phyloP scores from a whole-genome alignment of 805 yeast species.

The Ogataea salicorniae region DNA sequence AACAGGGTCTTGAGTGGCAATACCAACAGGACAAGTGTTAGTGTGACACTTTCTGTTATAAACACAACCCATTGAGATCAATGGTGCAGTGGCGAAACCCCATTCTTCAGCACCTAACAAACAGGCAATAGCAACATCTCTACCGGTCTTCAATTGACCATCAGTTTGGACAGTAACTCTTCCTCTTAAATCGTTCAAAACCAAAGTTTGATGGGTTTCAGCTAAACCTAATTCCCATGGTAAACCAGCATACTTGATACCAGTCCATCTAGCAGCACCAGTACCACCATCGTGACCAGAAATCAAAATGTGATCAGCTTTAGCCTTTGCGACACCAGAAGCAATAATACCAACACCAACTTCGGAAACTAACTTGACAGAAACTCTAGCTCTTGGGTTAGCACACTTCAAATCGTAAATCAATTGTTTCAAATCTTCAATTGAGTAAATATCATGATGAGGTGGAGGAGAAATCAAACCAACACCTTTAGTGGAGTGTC shows the following conservation, averaged over 20 bases:
- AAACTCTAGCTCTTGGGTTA: slow-evolving; percentile 94
- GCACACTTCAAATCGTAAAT: slow-evolving; percentile 95
- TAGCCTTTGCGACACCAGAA: slow-evolving; percentile 98
- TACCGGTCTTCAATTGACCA: slow-evolving; percentile 95
- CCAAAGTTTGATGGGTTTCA: slow-evolving; percentile 96
- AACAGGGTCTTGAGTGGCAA: slow-evolving; percentile 97
- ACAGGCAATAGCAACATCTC: slow-evolving; percentile 95
- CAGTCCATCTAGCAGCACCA: slow-evolving; percentile 98
- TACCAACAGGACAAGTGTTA: slow-evolving; percentile 96
- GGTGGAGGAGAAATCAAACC: slow-evolving; percentile 98
- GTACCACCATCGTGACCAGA: slow-evolving; percentile 99
- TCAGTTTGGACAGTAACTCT: slow-evolving; percentile 96
- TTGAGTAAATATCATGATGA: slow-evolving; percentile 96
- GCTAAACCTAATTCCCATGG: slow-evolving; percentile 99
- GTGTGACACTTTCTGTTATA: slow-evolving; percentile 94
- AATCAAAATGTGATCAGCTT: slow-evolving; percentile 91
- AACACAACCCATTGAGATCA: slow-evolving; percentile 96
- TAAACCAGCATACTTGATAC: slow-evolving; percentile 93
- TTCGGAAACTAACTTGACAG: slow-evolving; percentile 94
- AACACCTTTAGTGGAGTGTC: slow-evolving; percentile 96
- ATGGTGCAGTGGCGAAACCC: slow-evolving; percentile 96
- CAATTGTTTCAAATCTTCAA: slow-evolving; percentile 95
- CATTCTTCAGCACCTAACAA: slow-evolving; percentile 97
- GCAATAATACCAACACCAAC: slow-evolving; percentile 99
- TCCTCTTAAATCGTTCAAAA: slow-evolving; percentile 91